Evolutionary conservation across 2,329 filamentous ascomycete genomes (phyloP), one percentile per base, ranked within the genome.

Genomic region (Monosporascus sp.): DNA sequence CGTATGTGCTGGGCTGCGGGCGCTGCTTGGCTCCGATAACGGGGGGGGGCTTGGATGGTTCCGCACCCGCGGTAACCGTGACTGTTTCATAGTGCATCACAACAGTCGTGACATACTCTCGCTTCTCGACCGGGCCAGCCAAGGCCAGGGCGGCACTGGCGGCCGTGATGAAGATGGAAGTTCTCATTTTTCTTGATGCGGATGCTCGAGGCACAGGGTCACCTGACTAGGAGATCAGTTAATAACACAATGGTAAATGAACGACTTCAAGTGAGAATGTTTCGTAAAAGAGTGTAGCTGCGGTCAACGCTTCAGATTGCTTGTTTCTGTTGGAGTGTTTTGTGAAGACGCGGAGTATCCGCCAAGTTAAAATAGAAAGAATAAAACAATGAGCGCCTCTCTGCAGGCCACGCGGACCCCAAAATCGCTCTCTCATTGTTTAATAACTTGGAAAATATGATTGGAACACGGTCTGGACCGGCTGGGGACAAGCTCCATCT

Each of bases 181-280:
- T 69, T 66, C 66, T 72, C 72, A 75, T 75, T 52, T 68, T 72
- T 66, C 52, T 57, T 15, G 54, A 42, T 9, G 49, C 52, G 27
- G 51, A 20, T 39, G 53, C 34, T 52, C 47, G 31, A 45, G 53
- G 36, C 39, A 52, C 49, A 53, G 50, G 20, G 39, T 53, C 9
- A 31, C 3, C 27, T 34, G 31, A 34, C 31, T 14, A 5, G 9
- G 11, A 34, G 9, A 34, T 14, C 9, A 14, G 31, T 34, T 34
- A 37, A n/a, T 25, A 45, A 17, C 15, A 2, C 2, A 8, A 44
- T 25, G 34, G 27, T 25, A 18, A 51, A 48, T 38, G 51, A 51
- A 47, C 48, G 39, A 42, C 37, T 47, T 51, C 53, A 52, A 37
- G 20, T 18, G 20, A 57, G 47, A 38, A 37, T 50, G 6, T 47